Conservation (phyloP, 208 protist genomes). For the Angomonas ambiguus region DNA sequence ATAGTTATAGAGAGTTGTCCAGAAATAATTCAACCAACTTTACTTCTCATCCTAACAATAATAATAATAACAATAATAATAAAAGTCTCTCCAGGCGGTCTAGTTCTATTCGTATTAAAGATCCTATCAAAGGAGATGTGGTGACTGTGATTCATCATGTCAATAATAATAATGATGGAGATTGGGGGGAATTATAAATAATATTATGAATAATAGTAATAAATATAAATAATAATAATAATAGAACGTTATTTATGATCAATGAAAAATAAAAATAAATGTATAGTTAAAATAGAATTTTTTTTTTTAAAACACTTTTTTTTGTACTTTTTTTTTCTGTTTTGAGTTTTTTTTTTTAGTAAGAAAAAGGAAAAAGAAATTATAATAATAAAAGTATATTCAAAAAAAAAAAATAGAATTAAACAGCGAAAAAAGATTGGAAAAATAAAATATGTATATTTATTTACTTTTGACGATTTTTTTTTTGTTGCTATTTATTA, state of each 20-base stretch:
- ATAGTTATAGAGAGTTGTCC: not conserved
- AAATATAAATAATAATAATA: too few species aligned
- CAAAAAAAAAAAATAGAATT: not conserved
- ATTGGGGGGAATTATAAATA: too few species aligned
- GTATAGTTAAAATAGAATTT: constrained; percentile 6
- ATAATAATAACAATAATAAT: constrained; percentile 1
- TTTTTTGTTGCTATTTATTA: not conserved
- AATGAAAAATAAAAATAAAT: not conserved
- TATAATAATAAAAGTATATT: not conserved
- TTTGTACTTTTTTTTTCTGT: constrained; percentile 12
- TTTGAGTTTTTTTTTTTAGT: not conserved
- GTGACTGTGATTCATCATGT: not conserved
- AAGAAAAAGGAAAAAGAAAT: not conserved
- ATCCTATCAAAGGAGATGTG: not conserved
- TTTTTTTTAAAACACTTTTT: constrained; percentile 8
- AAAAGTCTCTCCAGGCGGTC: not conserved
- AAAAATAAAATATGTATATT: not conserved
- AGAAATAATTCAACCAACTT: not conserved
- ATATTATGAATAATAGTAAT: not conserved
- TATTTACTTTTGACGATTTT: not conserved
- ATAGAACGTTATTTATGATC: too few species aligned
- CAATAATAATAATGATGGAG: too few species aligned
- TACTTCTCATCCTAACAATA: constrained; percentile 2
- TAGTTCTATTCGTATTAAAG: not conserved
- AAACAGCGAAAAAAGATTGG: not conserved